Base-by-base conservation (phyloP, 148 eudicot species). In the Fagopyrum esculentum region DNA sequence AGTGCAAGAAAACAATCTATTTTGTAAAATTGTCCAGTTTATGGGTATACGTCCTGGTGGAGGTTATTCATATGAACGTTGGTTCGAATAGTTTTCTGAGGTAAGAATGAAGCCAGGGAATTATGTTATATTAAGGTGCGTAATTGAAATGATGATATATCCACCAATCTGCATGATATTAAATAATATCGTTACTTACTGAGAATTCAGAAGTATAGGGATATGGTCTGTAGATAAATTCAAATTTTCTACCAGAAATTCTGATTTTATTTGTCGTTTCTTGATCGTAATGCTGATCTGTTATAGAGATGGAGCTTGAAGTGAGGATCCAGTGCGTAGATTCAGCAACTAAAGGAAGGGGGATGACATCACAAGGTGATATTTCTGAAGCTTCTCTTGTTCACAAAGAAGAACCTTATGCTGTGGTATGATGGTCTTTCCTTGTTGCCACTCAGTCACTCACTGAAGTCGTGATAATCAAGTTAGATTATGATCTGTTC, bases 331-430 rank as follows among this genome's bases (percentile, higher is more conserved):
- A 84, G 16, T 87, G 91, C 81, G 78, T 86, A 48, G 81, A 85
- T 51, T 86, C 92, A 73, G 77, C 87, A 80, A 75, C 80, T 57
- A 92, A 90, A 80, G 98, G 98, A 77, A 89, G 96, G 80, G 97
- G 96, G 71, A 89, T 95, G 90, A 73, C 82, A 74, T 79, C 92
- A 80, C 22, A 70, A 74, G 55, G 29, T 50, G 92, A 90, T 76
- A 75, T 90, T 78, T 83, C 87, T 75, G 74, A 81, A 66, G 79
- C 86, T 72, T 85, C 96, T 80, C 80, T 95, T 80, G 75, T 95
- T 81, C 93, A 87, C 72, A 77, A 55, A 26, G 98, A 95, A 84
- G 93, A 90, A 78, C 93, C 98, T 46, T 89, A 89, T 84, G 93
- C 92, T 78, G 93, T 89, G 90, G 98, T 95, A 89, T 57, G 83